phyloP scores from a whole-genome alignment of 2,329 filamentous ascomycete genomes.

The Cladosporium sp. region DNA sequence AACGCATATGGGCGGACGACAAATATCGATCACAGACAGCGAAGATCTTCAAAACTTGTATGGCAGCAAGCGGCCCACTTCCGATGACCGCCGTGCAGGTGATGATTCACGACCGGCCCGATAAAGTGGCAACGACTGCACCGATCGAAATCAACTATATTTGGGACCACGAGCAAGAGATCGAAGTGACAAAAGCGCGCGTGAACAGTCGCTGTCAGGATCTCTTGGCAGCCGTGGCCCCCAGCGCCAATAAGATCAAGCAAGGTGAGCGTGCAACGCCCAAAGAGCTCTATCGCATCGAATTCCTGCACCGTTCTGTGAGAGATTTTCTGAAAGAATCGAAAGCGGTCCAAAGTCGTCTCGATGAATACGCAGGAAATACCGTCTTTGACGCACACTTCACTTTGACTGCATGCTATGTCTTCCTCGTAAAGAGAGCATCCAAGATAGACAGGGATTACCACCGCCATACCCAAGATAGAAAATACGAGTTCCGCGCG shows the following conservation, averaged over 20 bases:
- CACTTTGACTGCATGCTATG: background rate
- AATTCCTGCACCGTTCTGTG: background rate
- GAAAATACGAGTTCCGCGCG: too few relatives aligned
- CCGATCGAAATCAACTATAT: background rate
- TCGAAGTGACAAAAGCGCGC: background rate
- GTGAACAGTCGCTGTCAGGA: constrained; percentile 4
- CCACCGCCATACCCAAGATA: too few relatives aligned
- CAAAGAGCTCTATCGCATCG: background rate
- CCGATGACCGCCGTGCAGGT: background rate
- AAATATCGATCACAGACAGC: background rate
- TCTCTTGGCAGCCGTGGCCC: background rate
- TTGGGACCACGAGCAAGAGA: background rate
- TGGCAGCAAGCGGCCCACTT: background rate
- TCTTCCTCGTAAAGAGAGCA: constrained; percentile 1
- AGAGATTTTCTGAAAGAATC: background rate
- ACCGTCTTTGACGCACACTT: background rate
- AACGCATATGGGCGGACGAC: background rate
- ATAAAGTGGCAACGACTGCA: background rate
- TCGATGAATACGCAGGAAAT: background rate
- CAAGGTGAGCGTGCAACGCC: background rate
- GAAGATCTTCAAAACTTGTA: background rate
- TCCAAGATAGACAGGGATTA: too few relatives aligned
- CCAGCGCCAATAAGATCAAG: too few relatives aligned
- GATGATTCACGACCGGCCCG: background rate
- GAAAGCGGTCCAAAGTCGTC: background rate